Conservation (phyloP, 139 green algal genomes). For the Mesotaenium endlicherianum region DNA sequence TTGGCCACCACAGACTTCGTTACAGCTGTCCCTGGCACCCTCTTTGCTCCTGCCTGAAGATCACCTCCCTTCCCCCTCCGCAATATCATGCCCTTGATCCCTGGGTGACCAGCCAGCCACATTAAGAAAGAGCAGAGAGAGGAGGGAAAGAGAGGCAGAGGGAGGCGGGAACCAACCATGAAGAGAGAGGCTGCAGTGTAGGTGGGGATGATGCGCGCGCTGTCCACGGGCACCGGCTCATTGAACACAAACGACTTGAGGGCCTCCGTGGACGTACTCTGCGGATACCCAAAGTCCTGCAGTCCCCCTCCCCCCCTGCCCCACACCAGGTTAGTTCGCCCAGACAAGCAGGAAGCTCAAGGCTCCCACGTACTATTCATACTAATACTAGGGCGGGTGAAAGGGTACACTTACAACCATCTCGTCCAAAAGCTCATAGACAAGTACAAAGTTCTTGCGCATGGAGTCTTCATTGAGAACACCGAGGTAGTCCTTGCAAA, state of each 20-base stretch:
- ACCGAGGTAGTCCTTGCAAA: conserved; percentile 92
- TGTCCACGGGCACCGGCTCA: conserved; percentile 75
- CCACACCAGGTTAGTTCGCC: too few species aligned
- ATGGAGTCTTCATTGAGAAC: conserved; percentile 87
- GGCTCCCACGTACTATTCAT: too few species aligned
- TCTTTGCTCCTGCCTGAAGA: conserved; percentile 27
- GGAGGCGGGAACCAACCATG: conserved; percentile 8
- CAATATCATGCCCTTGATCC: not conserved
- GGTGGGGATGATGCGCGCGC: not conserved
- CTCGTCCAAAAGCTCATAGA: conserved; percentile 98
- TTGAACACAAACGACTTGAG: conserved; percentile 92
- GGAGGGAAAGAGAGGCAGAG: not conserved
- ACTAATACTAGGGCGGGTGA: too few species aligned
- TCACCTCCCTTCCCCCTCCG: too few species aligned
- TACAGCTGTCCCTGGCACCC: conserved; percentile 36
- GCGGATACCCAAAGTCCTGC: conserved; percentile 56
- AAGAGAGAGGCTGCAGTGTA: conserved; percentile 13
- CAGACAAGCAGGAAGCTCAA: too few species aligned
- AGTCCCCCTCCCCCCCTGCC: too few species aligned
- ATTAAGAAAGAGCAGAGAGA: not conserved
- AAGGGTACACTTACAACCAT: conserved; percentile 51
- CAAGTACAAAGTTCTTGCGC: conserved; percentile 90
- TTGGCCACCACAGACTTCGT: conserved; percentile 49
- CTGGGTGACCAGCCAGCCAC: not conserved
- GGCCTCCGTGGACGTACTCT: conserved; percentile 84